Percentiles rank a stretch among this genome's conserved stretches.
Evolutionary conservation across 176 grass and related monocot species (phyloP).

Genomic region (Zoysia pacifica): DNA sequence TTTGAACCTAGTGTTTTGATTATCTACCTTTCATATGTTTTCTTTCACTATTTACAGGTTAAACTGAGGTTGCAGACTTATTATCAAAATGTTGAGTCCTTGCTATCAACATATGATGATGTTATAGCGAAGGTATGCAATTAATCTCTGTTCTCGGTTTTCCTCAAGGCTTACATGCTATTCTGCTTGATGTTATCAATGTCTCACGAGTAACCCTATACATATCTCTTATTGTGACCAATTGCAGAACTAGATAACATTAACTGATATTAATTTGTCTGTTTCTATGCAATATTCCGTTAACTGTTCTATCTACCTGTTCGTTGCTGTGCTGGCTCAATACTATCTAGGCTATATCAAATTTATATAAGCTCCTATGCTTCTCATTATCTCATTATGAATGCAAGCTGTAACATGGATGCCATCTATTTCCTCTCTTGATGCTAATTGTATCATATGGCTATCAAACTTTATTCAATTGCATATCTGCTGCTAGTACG

Average conservation of each 20-base stretch:
- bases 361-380: background rate
- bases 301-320: background rate
- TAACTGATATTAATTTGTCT: background rate
- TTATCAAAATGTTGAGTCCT: conserved; percentile 85
- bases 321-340: conserved; percentile 17
- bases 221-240: background rate
- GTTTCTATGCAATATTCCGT: background rate
- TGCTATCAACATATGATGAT: conserved; percentile 73
- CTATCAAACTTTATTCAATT: background rate
- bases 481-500: background rate
- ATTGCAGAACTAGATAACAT: background rate
- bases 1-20: background rate
- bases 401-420: background rate
- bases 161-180: background rate
- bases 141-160: conserved; percentile 12
- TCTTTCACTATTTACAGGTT: conserved; percentile 53
- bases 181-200: conserved; percentile 8
- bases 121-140: conserved; percentile 59
- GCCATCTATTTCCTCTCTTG: background rate
- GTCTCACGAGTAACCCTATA: background rate
- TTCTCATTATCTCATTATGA: background rate
- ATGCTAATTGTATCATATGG: background rate
- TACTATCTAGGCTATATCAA: background rate
- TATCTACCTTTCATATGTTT: conserved; percentile 14
- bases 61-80: conserved; percentile 87